Conservation (phyloP, 331 rosid genomes). For the Spiraea crenata region DNA sequence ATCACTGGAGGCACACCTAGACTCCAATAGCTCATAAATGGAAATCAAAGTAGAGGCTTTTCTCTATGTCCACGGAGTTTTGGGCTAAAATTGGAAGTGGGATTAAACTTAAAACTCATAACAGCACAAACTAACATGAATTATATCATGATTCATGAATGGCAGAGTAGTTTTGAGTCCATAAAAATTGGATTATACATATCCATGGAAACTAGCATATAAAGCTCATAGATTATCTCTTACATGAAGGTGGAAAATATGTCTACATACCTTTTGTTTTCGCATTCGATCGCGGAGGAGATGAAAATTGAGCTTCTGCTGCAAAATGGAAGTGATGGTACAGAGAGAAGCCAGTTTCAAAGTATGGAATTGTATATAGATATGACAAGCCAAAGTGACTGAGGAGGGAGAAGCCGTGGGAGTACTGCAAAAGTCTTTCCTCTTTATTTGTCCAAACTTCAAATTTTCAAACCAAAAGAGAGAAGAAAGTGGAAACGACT, state of each 20-base stretch:
- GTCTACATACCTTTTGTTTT: background rate
- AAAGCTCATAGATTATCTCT: no score
- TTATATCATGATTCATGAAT: no score
- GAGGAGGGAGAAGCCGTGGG: background rate
- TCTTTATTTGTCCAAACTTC: background rate
- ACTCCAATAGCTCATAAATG: no score
- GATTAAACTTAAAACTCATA: background rate
- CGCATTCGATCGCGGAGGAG: background rate
- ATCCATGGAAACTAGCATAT: no score
- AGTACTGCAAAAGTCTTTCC: background rate
- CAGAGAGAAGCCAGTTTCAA: background rate
- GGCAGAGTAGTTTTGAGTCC: no score
- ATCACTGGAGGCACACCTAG: no score
- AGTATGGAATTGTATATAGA: no score
- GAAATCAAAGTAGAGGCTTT: no score
- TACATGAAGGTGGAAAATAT: background rate
- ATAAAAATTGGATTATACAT: no score
- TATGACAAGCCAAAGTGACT: background rate
- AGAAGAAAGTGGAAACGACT: background rate
- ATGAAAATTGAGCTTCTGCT: background rate
- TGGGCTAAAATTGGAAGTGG: background rate
- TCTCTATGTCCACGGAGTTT: no score
- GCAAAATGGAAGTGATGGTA: background rate
- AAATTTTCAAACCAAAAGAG: background rate
- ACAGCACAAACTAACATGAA: no score